Evolutionary conservation across 2,329 filamentous ascomycete species (phyloP), one percentile per base, ranked within the genome.

Genomic region (Fusarium scirpi): DNA sequence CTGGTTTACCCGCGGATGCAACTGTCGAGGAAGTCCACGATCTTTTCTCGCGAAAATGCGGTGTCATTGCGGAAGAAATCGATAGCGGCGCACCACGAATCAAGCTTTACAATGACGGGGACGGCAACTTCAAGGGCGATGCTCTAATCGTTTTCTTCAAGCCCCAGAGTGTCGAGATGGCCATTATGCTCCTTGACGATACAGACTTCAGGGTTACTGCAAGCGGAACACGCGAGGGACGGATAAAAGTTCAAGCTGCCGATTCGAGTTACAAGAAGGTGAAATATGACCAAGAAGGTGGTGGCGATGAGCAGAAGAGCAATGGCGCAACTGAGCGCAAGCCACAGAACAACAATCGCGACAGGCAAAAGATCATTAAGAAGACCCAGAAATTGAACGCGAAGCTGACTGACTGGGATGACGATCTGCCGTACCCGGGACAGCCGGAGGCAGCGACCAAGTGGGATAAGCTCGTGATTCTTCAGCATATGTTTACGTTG

Each of bases 141-240:
- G 94, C 93, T 4, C 86, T 99, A 32, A 85, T 99, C 58, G 93
- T 98, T 38, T 99, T 97, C 82, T 98, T 97, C 86, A 93, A 96
- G 74, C 92, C 94, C 0, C 94, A 97, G 77, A 97, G 93, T n/a
- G 95, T 99, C 62, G 85, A 92, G 44, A 91, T 94, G 83, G 93
- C 93, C 46, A 92, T 95, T 70, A 89, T 91, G 82, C 85, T 96
- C 75, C 85, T 94, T 15, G 93, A 97, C 79, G 93, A 94, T 75
- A 92, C 91, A 7, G 90, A 94, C 72, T 96, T 98, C 76, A 87
- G 95, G 62, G 85, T 92, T 64, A 83, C 83, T 1, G 66, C 83
- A 4, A 83, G 79, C 80, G 91, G 74, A 72, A 85, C 78, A n/a
- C 76, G 79, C 7, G 82, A 82, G 30, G 91, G 90, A 27, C 90